Percentiles rank a stretch among this genome's conserved stretches.
Conservation (phyloP, 1,139 yeast genomes). For the Arxiozyma telluris region DNA sequence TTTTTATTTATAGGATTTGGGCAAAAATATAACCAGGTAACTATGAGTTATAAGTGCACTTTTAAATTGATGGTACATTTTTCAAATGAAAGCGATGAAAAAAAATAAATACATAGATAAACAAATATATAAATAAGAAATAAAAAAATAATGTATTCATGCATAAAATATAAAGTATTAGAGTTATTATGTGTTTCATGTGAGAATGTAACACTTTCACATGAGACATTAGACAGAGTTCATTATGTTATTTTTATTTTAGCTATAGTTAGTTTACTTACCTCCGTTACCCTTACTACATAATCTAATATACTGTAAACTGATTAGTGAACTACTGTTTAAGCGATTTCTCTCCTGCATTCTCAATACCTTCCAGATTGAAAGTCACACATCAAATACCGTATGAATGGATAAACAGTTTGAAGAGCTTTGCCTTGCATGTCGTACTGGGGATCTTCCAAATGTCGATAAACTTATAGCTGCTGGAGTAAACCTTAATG, state of each 20-base stretch:
- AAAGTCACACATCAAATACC: background rate
- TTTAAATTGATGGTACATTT: no score
- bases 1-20: no score
- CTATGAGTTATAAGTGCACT: no score
- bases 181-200: background rate
- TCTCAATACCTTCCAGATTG: no score
- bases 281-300: background rate
- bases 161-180: no score
- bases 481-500: slow-evolving; percentile 49
- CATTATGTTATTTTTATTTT: background rate
- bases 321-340: background rate
- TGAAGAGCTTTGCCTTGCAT: slow-evolving; percentile 47
- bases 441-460: slow-evolving; percentile 60
- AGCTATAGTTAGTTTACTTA: background rate
- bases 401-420: slow-evolving; percentile 17
- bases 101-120: no score
- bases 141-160: background rate
- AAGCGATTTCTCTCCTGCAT: background rate
- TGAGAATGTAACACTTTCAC: no score
- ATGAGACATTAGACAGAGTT: no score
- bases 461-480: slow-evolving; percentile 51
- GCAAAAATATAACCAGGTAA: background rate
- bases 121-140: no score
- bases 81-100: no score
- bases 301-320: background rate